phyloP scores from a whole-genome alignment of 2,329 filamentous ascomycete genomes.

The Eutypella sp. region DNA sequence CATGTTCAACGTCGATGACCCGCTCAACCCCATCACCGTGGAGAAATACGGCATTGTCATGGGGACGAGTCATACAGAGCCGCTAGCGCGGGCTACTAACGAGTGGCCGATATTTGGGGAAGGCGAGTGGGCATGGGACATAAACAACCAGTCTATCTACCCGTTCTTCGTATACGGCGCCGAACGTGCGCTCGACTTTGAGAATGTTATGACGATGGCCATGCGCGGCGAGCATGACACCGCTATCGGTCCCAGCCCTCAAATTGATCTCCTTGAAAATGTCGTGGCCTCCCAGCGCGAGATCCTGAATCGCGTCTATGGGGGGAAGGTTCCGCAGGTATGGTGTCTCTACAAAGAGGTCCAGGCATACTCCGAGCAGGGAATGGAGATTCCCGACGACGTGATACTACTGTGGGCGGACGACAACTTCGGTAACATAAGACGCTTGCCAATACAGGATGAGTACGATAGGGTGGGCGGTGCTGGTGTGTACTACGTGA shows the following conservation, averaged over 20 bases:
- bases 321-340: not conserved
- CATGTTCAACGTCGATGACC: constrained; percentile 65
- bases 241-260: constrained; percentile 26
- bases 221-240: constrained; percentile 54
- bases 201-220: constrained; percentile 45
- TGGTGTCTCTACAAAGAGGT: constrained; percentile 57
- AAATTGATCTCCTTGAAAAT: not conserved
- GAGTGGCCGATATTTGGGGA: constrained; percentile 25
- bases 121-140: constrained; percentile 50
- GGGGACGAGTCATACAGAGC: constrained; percentile 65
- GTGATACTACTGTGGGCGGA: constrained; percentile 55
- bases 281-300: not conserved
- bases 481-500: constrained; percentile 37
- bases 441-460: constrained; percentile 45
- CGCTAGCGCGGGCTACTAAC: constrained; percentile 51
- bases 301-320: not conserved
- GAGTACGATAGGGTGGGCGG: constrained; percentile 42
- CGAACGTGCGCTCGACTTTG: constrained; percentile 44
- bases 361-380: constrained; percentile 51
- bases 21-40: constrained; percentile 57
- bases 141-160: constrained; percentile 47
- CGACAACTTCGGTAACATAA: constrained; percentile 54
- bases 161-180: constrained; percentile 49
- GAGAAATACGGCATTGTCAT: constrained; percentile 67
- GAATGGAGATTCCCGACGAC: constrained; percentile 52